phyloP scores from a whole-genome alignment of 495 filamentous ascomycete species.

The Penicillium argentinense region DNA sequence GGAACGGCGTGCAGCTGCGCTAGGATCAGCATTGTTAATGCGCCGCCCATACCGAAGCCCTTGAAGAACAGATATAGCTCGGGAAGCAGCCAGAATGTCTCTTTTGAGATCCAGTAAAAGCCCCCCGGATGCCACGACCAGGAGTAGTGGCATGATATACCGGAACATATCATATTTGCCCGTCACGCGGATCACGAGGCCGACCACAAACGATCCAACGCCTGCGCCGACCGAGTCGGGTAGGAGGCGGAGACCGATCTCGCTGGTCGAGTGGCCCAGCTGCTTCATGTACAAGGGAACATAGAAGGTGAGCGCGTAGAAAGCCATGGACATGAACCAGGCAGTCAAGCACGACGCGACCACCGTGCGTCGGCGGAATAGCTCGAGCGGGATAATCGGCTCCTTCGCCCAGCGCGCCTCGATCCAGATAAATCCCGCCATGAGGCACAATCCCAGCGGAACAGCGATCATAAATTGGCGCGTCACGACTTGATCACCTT shows the following conservation, averaged over 20 bases:
- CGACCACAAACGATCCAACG: constrained; percentile 11
- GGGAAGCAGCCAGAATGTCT: constrained; percentile 7
- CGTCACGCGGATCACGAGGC: constrained; percentile 8
- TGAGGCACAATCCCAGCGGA: background rate
- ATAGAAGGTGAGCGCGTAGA: constrained; percentile 15
- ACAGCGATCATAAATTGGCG: background rate
- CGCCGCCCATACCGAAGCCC: constrained; percentile 13
- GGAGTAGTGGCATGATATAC: constrained; percentile 3
- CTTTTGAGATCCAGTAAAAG: background rate
- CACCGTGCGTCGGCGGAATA: constrained; percentile 13
- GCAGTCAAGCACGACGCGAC: constrained; percentile 15
- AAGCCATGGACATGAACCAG: constrained; percentile 18
- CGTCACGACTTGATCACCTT: background rate
- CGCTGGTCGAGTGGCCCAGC: constrained; percentile 11
- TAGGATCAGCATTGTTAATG: constrained; percentile 12
- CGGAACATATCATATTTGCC: constrained; percentile 9
- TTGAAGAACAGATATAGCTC: constrained; percentile 13
- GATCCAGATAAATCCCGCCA: constrained; percentile 8
- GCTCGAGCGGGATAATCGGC: constrained; percentile 15
- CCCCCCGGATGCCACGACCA: constrained; percentile 8
- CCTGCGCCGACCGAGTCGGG: constrained; percentile 15
- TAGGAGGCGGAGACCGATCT: constrained; percentile 9
- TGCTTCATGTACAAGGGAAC: constrained; percentile 16
- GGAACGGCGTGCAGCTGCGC: constrained; percentile 15
- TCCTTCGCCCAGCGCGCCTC: constrained; percentile 15